Evolutionary conservation across 2,329 filamentous ascomycete species (phyloP), one percentile per base, ranked within the genome.

Genomic region (Penicillium hesseltinei): DNA sequence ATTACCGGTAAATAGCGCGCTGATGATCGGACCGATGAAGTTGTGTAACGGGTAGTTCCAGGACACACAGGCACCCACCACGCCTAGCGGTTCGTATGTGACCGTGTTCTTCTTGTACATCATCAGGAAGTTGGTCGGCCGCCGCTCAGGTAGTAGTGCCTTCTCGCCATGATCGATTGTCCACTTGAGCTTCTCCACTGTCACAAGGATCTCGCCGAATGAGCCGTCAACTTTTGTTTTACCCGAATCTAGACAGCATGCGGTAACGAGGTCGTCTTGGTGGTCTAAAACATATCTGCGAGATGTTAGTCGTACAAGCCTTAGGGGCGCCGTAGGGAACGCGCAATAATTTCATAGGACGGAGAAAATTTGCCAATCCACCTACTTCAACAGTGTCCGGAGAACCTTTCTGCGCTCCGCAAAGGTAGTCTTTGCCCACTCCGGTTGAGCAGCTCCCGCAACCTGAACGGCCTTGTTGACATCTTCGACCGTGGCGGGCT

Each of bases 21-120:
- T 92, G 71, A 97, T 95, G 64, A 97, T 84, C 15, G 93, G 94
- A 0, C 90, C 91, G 46, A 97, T 85, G 62, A 97, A 81, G 76
- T 99, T 99, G 78, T 99, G 94, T 75, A 97, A 96, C 44, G 91
- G 87, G 72, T 92, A 97, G 79, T 99, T 99, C 94, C 94, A 99
- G 71, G 90, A 94, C 43, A 99, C 91, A 51, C 93, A 88, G 19
- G 94, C 93, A 11, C 91, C 88, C 6, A 99, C 90, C 36, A 99
- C 91, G 17, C 94, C 94, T 21, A 97, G 80, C 15, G 94, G 93
- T 75, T 99, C 92, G 75, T 96, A 99, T 49, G 84, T 80, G 29
- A 99, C 92, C 61, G 87, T 88, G 71, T 97, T 97, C 73, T 84
- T 86, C 82, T 99, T 99, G 78, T 97, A 97, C 77, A 87, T 85